Evolutionary conservation across 2,329 filamentous ascomycete genomes (phyloP), one percentile per base, ranked within the genome.

Genomic region (Xylaria sp.): DNA sequence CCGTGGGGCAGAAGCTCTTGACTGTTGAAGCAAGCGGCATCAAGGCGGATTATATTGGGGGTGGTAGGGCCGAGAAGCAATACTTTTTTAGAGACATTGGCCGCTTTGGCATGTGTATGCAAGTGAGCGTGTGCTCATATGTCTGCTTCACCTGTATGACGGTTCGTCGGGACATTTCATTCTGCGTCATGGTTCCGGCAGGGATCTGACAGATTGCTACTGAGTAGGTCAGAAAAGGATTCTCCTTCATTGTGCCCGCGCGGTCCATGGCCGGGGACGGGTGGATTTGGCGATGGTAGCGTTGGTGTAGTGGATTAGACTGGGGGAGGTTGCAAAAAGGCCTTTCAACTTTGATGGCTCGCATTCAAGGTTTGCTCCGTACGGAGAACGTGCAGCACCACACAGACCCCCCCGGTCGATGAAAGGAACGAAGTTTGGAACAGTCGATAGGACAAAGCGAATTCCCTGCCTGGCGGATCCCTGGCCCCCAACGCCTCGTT

Each of bases 171-270:
- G 74, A 70, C 73, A 72, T 72, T 74, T 69, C 75, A 73, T 73
- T 75, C 77, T 78, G 77, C 76, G 77, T 79, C 77, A 78, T 78
- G 77, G 76, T 75, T 75, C 75, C 73, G 75, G 73, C 76, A 78
- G 76, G 77, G 77, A 76, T 79, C 73, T 73, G 70, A 71, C 72
- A 72, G 76, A 71, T 71, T 70, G 64, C 61, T 64, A 66, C 48
- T 52, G 50, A 53, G 65, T 39, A 67, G 71, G 72, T 71, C 71
- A 71, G 70, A 76, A 73, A 74, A 73, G 71, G 73, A 75, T 74
- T 71, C 71, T 76, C 53, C 55, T 68, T 76, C 75, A 74, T 75
- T 76, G 74, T 77, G 72, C 70, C 66, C 69, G 74, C 69, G 74
- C 72, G 71, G 72, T 69, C 68, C 69, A 74, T 72, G 72, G 72